Percentiles rank a stretch among this genome's conserved stretches.
These are phyloP conservation scores for Backusella luteola DNA, from an alignment of 192 early-diverging fungal genomes.

Conservation along the genomic window DNA sequence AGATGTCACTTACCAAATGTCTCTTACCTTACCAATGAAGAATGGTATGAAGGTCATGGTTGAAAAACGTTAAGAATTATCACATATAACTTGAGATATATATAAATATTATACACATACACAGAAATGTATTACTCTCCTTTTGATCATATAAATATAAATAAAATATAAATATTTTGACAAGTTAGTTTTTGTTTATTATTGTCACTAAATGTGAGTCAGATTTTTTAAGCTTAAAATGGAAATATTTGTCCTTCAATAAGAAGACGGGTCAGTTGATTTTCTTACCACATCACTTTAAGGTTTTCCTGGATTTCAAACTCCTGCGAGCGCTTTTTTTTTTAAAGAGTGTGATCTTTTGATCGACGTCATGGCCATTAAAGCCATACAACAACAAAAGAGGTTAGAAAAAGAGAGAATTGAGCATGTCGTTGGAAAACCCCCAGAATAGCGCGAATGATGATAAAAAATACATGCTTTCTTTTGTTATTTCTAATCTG, in stretches of 20 bases:
- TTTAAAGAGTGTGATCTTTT: not conserved
- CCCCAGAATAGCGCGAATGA: not conserved
- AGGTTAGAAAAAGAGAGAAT: not conserved
- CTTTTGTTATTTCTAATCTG: no score
- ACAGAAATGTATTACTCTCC: constrained; percentile 5
- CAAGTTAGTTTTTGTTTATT: not conserved
- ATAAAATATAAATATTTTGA: constrained; percentile 8
- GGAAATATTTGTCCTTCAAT: not conserved
- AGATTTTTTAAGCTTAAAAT: not conserved
- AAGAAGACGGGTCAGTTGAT: not conserved
- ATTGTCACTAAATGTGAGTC: not conserved
- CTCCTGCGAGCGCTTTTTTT: not conserved
- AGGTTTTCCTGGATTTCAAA: not conserved
- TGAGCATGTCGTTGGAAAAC: no score
- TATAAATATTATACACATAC: not conserved
- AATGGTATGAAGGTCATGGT: constrained; percentile 30
- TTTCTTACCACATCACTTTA: not conserved
- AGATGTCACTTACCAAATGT: constrained; percentile 24
- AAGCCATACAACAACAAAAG: not conserved
- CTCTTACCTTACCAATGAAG: constrained; percentile 32
- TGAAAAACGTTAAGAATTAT: constrained; percentile 17
- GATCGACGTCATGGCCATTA: not conserved
- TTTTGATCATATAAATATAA: constrained; percentile 1
- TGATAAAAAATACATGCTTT: no score
- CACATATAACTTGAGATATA: not conserved